Percentiles rank a stretch among this genome's conserved stretches.
Evolutionary conservation across 2,329 filamentous ascomycete species (phyloP).

Genomic region (Endoconidiophora polonica): DNA sequence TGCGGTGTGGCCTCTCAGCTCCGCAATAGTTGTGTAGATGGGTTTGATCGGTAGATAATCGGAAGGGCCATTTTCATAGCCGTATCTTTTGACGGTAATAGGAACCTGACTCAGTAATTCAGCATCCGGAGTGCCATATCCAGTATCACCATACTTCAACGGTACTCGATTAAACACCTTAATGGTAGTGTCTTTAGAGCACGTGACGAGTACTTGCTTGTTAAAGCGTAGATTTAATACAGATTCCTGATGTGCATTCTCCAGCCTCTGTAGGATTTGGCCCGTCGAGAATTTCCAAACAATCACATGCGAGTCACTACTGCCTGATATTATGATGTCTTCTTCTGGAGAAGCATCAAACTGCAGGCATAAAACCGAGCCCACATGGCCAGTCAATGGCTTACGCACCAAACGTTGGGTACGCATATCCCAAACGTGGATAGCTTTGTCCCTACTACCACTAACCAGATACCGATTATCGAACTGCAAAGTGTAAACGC

Average conservation of each 20-base stretch:
- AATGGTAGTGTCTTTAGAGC: constrained; percentile 93
- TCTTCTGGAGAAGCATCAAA: constrained; percentile 80
- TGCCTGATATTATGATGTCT: constrained; percentile 87
- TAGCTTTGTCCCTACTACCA: constrained; percentile 73
- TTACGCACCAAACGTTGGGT: constrained; percentile 58
- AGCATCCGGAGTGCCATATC: constrained; percentile 26
- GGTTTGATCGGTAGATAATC: constrained; percentile 35
- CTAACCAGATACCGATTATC: constrained; percentile 75
- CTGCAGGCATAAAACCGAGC: constrained; percentile 85
- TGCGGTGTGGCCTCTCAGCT: constrained; percentile 67
- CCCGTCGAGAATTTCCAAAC: constrained; percentile 91
- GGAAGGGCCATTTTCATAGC: constrained; percentile 31
- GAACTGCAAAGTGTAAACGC: constrained; percentile 90
- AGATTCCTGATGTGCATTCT: constrained; percentile 68
- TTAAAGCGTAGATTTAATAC: constrained; percentile 91
- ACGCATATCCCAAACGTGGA: constrained; percentile 80
- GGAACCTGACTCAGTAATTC: constrained; percentile 34
- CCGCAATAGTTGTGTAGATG: constrained; percentile 63
- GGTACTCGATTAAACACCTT: constrained; percentile 80
- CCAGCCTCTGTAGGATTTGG: constrained; percentile 58
- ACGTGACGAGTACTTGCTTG: constrained; percentile 79
- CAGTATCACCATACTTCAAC: constrained; percentile 42
- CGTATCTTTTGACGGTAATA: constrained; percentile 35
- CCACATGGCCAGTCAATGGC: constrained; percentile 61
- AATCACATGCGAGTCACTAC: constrained; percentile 80